These are phyloP conservation scores for Nothophoma quercina DNA, from an alignment of 2,329 filamentous ascomycete species.

Conservation along the genomic window DNA sequence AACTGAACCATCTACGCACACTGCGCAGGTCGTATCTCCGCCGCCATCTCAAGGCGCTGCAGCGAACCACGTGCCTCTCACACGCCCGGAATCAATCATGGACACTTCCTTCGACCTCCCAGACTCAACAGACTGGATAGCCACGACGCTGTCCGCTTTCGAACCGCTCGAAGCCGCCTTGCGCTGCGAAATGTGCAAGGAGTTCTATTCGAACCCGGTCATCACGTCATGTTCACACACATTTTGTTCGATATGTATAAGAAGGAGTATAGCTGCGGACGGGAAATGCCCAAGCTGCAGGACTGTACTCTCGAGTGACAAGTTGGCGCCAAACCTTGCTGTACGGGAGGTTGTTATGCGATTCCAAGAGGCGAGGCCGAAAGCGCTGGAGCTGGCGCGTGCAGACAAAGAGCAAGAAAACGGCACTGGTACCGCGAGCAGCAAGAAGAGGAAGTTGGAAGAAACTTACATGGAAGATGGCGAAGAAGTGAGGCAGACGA, in stretches of 20 bases:
- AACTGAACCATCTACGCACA: conserved; percentile 4
- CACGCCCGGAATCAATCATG: conserved; percentile 29
- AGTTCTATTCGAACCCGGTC: conserved; percentile 94
- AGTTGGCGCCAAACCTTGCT: conserved; percentile 82
- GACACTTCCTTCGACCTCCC: conserved; percentile 58
- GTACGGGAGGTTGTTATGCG: conserved; percentile 84
- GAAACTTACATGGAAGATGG: conserved; percentile 58
- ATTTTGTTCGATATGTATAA: conserved; percentile 95
- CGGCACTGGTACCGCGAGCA: conserved; percentile 11
- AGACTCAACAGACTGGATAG: conserved; percentile 86
- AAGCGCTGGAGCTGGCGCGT: conserved; percentile 70
- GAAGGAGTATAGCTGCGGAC: conserved; percentile 80
- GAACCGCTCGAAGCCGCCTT: conserved; percentile 81
- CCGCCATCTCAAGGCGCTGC: conserved; percentile 12
- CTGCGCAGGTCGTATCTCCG: conserved; percentile 17
- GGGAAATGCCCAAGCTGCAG: conserved; percentile 90
- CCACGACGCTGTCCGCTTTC: conserved; percentile 71
- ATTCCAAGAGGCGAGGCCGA: conserved; percentile 71
- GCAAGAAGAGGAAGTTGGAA: conserved; percentile 59
- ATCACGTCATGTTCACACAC: conserved; percentile 94
- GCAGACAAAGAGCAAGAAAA: conserved; percentile 44
- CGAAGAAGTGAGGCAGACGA: conserved; percentile 44
- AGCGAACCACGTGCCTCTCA: neutral
- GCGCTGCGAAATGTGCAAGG: conserved; percentile 97
- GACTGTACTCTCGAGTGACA: conserved; percentile 79